Conservation (phyloP, 192 early-diverging fungal genomes). For the Entophlyctis luteolus region DNA sequence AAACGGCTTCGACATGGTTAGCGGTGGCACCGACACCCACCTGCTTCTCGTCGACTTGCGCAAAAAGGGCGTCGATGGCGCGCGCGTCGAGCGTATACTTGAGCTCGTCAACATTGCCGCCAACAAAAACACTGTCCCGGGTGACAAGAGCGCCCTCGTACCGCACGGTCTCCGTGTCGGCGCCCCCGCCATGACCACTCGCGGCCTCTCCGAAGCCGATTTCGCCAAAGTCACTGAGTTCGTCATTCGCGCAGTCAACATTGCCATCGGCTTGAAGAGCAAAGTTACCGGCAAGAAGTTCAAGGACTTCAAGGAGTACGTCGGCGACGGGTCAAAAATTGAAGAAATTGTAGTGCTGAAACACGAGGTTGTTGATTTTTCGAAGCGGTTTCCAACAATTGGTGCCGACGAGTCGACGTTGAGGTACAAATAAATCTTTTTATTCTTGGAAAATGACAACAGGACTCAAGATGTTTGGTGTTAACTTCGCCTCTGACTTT, state of each 20-base stretch:
- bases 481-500: no score
- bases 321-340: constrained; percentile 53
- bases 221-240: constrained; percentile 84
- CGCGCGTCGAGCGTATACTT: constrained; percentile 90
- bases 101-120: constrained; percentile 96
- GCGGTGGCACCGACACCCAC: constrained; percentile 94
- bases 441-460: not conserved
- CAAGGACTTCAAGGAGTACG: constrained; percentile 81
- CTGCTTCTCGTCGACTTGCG: constrained; percentile 86
- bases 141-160: constrained; percentile 88
- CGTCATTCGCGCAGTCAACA: constrained; percentile 80
- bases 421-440: constrained; percentile 24
- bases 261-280: constrained; percentile 68
- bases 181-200: constrained; percentile 94
- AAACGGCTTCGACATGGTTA: constrained; percentile 77
- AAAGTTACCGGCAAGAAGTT: constrained; percentile 69
- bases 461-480: not conserved
- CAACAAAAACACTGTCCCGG: constrained; percentile 99
- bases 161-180: constrained; percentile 91
- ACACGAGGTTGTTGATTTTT: constrained; percentile 78
- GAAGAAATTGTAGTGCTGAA: constrained; percentile 67
- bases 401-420: constrained; percentile 49
- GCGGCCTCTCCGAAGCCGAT: constrained; percentile 80
- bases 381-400: constrained; percentile 80
- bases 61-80: constrained; percentile 84